Percentiles rank a stretch among this genome's conserved stretches.
phyloP scores from a whole-genome alignment of 208 protist species.

The Trypanosoma brucei region DNA sequence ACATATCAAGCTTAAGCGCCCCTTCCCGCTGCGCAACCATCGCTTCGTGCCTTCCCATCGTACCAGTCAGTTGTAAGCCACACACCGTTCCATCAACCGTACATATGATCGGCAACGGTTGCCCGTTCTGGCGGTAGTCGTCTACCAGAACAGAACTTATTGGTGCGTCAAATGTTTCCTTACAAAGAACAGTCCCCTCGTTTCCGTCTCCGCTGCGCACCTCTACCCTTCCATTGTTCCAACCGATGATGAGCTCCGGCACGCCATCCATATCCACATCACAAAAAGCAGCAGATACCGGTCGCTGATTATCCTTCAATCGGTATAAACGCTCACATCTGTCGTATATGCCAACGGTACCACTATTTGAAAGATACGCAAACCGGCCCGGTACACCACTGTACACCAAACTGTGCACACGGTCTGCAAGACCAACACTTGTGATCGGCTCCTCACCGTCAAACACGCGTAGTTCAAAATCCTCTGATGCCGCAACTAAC shows the following conservation, averaged over 20 bases:
- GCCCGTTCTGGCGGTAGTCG: slow-evolving; percentile 90
- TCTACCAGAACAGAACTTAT: slow-evolving; percentile 78
- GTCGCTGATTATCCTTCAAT: slow-evolving; percentile 74
- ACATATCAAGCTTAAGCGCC: slow-evolving; percentile 58
- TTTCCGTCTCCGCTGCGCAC: slow-evolving; percentile 58
- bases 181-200: slow-evolving; percentile 71
- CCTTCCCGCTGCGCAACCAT: slow-evolving; percentile 48
- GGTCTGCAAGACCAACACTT: slow-evolving; percentile 79
- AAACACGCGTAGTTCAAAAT: slow-evolving; percentile 92
- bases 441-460: slow-evolving; percentile 79
- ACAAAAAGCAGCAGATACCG: slow-evolving; percentile 80
- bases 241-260: slow-evolving; percentile 90
- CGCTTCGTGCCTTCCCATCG: slow-evolving; percentile 48
- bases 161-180: slow-evolving; percentile 58
- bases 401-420: slow-evolving; percentile 60
- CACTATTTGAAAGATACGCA: slow-evolving; percentile 89
- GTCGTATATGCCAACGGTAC: slow-evolving; percentile 91
- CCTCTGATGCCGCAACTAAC: slow-evolving; percentile 91
- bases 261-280: slow-evolving; percentile 92
- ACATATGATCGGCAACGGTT: slow-evolving; percentile 72
- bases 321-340: slow-evolving; percentile 77
- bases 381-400: slow-evolving; percentile 46
- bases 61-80: slow-evolving; percentile 58
- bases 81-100: slow-evolving; percentile 84
- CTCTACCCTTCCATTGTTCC: slow-evolving; percentile 81